phyloP scores from a whole-genome alignment of 129 eudicot species.

The Erigeron canadensis region DNA sequence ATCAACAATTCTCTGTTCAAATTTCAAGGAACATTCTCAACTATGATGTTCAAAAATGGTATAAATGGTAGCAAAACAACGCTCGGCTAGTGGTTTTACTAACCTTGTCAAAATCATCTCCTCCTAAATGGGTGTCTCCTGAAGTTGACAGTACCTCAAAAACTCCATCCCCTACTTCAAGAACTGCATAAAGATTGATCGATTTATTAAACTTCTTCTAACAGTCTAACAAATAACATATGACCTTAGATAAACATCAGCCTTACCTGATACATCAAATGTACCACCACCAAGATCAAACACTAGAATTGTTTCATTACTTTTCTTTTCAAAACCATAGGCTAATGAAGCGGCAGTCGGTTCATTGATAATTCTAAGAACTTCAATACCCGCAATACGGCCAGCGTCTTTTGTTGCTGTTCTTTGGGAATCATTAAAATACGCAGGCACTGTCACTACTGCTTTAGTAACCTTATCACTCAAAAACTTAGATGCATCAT shows the following conservation, averaged over 20 bases:
- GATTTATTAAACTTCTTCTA: background rate
- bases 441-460: slow-evolving; percentile 87
- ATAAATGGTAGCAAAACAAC: background rate
- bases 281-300: slow-evolving; percentile 97
- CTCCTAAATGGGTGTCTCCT: slow-evolving; percentile 91
- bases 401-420: slow-evolving; percentile 96
- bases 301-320: slow-evolving; percentile 73
- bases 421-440: slow-evolving; percentile 88
- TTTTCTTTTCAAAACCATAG: slow-evolving; percentile 86
- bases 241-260: background rate
- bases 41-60: background rate
- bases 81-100: background rate
- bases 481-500: slow-evolving; percentile 86
- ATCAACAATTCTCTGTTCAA: slow-evolving; percentile 75
- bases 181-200: slow-evolving; percentile 44
- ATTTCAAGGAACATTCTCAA: background rate
- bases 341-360: slow-evolving; percentile 98
- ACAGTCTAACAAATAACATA: background rate
- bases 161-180: slow-evolving; percentile 94
- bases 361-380: slow-evolving; percentile 80
- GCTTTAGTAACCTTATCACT: slow-evolving; percentile 81
- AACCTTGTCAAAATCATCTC: slow-evolving; percentile 96
- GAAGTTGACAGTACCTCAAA: slow-evolving; percentile 87
- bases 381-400: slow-evolving; percentile 82
- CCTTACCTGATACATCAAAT: slow-evolving; percentile 85